Evolutionary conservation across 495 filamentous ascomycete genomes (phyloP), one percentile per base, ranked within the genome.

Genomic region (Aspergillus asperescens): DNA sequence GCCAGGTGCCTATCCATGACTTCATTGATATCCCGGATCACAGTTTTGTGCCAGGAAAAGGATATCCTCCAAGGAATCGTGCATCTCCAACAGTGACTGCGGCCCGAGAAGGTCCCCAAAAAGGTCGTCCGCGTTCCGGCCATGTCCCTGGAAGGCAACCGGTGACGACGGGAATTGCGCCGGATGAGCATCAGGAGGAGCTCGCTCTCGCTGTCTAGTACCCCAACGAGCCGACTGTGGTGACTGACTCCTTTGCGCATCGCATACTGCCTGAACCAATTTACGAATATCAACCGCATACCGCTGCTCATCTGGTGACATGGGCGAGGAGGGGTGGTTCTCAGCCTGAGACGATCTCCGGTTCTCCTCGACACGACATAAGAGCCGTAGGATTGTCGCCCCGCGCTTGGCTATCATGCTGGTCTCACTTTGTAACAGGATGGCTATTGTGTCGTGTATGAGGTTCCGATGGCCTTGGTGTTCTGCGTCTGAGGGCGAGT

Each of bases 381-480:
- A 23, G 5, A 50, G 35, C 0, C 35, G 35, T 10, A 50, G 35
- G 7, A 50, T 50, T 20, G 35, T 40, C 29, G 41, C 35, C 2
- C 48, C 48, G 6, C 48, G 35, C 19, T 41, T 31, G 9, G 48
- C 48, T 12, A 50, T 50, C 48, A 41, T 50, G 16, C 48, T 41
- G 13, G 22, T 40, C 23, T 28, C 5, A 35, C 37, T 31, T 4
- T 16, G 35, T 1, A 23, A 41, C 12, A 50, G 48, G 7, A 50
- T 27, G 15, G 24, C 34, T 3, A 50, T 39, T 16, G 35, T 31
- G 31, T 50, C 35, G 2, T 35, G 23, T 5, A 50, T 23, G 3
- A 50, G 15, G n/a, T 39, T n/a, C 12, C 16, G 37, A 15, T 50
- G 34, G 24, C 27, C 35, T 13, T 50, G 48, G 23, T 50, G 35